Evolutionary conservation across 139 green algal genomes (phyloP), one percentile per base, ranked within the genome.

Genomic region (Desmodesmus armatus): DNA sequence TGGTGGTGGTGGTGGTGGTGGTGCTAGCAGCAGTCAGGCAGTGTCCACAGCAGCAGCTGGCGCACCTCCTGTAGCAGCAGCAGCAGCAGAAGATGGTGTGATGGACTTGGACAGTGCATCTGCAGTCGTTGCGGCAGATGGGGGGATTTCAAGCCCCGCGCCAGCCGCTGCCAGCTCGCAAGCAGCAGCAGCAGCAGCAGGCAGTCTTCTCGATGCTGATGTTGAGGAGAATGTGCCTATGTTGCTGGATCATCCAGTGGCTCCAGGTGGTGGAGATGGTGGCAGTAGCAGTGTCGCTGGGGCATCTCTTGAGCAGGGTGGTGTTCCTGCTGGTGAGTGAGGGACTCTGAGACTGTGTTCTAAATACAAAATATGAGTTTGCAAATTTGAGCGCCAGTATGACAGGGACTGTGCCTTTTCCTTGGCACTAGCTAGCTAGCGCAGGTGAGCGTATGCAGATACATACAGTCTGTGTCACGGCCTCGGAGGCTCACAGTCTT

Each of bases 1-100:
- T 60, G 70, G 21, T 49, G 40, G 23, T 39, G 39, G 37, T 49
- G 4, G 19, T 39, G 27, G 2, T 44, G 74, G 19, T 72, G 15
- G 76, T 82, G 37, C 76, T 82, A 33, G 55, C 76, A 31, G 76
- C 71, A 17, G 23, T 71, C 2, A 43, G 21, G 40, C 37, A 55
- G 4, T 82, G 76, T 53, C 55, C 71, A 23, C 13, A 71, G 35
- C 55, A 72, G 31, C 76, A 82, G 66, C 35, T 74, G 66, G 58
- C 21, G 58, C 23, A 31, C 33, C 66, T 33, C 33, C 33, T 31
- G 66, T 33, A 15, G 44, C n/a, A 31, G 76, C 76, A 72, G 47
- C 40, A 11, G 33, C 69, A 78, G 40, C 71, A 65, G 71, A 49
- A 65, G n/a, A 27, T 27, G 74, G 23, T 27, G 33, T 2, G 4